These are phyloP conservation scores for Jackrogersella multiformis DNA, from an alignment of 495 filamentous ascomycete species.

Conservation along the genomic window DNA sequence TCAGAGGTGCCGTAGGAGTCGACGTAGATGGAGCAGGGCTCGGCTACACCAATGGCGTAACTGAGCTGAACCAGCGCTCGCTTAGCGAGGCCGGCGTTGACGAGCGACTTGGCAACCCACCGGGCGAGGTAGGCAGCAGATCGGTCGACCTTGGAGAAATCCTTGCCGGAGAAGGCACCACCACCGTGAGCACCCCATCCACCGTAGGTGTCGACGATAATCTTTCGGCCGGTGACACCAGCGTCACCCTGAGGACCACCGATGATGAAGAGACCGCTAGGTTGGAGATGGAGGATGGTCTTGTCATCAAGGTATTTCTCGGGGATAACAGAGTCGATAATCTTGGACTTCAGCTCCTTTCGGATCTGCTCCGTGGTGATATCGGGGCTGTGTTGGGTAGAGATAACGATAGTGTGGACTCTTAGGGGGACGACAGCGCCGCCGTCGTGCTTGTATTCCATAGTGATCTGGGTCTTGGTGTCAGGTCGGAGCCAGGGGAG, in stretches of 20 bases:
- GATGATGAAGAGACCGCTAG: conserved; percentile 97
- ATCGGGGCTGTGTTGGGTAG: conserved; percentile 88
- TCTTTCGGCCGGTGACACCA: conserved; percentile 98
- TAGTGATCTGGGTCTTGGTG: conserved; percentile 99
- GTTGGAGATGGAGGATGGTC: conserved; percentile 97
- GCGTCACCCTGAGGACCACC: conserved; percentile 99
- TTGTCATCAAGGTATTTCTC: conserved; percentile 89
- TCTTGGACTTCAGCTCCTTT: conserved; percentile 96
- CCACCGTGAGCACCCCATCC: conserved; percentile 99
- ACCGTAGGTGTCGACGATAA: conserved; percentile 99
- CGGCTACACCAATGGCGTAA: conserved; percentile 98
- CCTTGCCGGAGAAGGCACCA: conserved; percentile 99
- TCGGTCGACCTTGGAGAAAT: conserved; percentile 99
- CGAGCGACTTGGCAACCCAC: conserved; percentile 98
- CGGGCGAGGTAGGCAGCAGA: conserved; percentile 96
- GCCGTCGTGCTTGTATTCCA: conserved; percentile 96
- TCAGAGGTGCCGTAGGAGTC: conserved; percentile 84
- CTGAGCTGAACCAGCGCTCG: conserved; percentile 96
- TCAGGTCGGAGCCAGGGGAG: conserved; percentile 96
- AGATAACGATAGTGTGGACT: conserved; percentile 97
- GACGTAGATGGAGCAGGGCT: conserved; percentile 92
- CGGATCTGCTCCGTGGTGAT: conserved; percentile 93
- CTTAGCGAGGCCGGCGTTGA: conserved; percentile 85
- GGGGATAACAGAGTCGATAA: conserved; percentile 93
- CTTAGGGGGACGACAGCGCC: conserved; percentile 91